Evolutionary conservation across 495 filamentous ascomycete genomes (phyloP).

Genomic region (Talaromyces ruber): DNA sequence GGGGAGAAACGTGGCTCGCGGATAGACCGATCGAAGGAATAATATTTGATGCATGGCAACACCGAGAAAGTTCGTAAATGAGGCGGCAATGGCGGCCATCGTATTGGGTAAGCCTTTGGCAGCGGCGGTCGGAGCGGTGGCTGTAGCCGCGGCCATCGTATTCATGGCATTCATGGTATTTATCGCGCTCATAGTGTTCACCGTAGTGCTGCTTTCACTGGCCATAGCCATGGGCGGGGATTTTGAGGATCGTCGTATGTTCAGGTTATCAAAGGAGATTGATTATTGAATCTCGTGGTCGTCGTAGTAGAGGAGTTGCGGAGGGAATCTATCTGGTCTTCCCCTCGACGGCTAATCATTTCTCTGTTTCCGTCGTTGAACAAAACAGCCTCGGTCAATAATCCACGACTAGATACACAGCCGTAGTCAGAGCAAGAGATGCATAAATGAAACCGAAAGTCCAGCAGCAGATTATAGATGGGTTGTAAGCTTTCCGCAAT

Average conservation of each 20-base stretch:
- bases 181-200: constrained; percentile 23
- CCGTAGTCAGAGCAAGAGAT: neutral
- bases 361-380: constrained; percentile 22
- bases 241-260: neutral
- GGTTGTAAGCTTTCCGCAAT: neutral
- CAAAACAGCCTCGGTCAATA: neutral
- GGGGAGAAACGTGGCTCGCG: constrained; percentile 67
- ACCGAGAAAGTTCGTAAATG: constrained; percentile 65
- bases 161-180: constrained; percentile 1
- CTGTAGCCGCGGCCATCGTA: constrained; percentile 33
- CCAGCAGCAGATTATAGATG: neutral
- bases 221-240: constrained; percentile 35
- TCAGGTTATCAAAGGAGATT: neutral
- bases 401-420: neutral
- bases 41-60: constrained; percentile 91
- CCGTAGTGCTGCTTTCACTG: constrained; percentile 35
- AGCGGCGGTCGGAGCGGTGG: constrained; percentile 35
- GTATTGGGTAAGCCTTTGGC: constrained; percentile 35
- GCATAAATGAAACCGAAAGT: neutral
- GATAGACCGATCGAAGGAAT: constrained; percentile 80
- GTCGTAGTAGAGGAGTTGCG: constrained; percentile 28
- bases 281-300: neutral
- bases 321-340: constrained; percentile 40
- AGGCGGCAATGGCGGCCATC: constrained; percentile 38
- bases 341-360: constrained; percentile 44